Percentiles rank a stretch among this genome's conserved stretches.
Evolutionary conservation across 371 early-diverging fungal genomes (phyloP).

Genomic region (Entomophthora muscae): DNA sequence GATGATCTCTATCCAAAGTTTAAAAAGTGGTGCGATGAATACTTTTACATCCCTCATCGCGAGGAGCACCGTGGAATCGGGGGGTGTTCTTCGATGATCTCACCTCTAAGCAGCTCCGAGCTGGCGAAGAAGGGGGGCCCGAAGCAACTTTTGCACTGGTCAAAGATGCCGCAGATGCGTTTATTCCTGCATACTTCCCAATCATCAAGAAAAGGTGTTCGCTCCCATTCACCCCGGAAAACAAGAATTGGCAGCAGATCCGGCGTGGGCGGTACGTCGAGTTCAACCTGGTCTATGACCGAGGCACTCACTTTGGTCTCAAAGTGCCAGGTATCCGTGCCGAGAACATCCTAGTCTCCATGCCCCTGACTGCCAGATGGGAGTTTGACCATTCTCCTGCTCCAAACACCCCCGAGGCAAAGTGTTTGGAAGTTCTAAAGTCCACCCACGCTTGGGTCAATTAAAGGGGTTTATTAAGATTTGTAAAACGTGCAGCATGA

Average conservation of each 20-base stretch:
- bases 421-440: background rate
- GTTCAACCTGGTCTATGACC: conserved; percentile 74
- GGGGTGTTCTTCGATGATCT: conserved; percentile 77
- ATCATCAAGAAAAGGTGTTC: conserved; percentile 45
- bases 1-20: conserved; percentile 44
- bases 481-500: no score
- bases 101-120: conserved; percentile 38
- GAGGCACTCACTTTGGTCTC: conserved; percentile 80
- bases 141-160: conserved; percentile 54
- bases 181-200: conserved; percentile 57
- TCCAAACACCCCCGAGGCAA: background rate
- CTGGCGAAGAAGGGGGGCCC: conserved; percentile 14
- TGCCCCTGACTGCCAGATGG: conserved; percentile 74
- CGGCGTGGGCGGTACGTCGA: conserved; percentile 80
- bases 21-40: conserved; percentile 72
- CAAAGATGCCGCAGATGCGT: conserved; percentile 47
- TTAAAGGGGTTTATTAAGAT: background rate
- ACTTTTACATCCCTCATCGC: conserved; percentile 62
- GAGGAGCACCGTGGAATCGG: conserved; percentile 72
- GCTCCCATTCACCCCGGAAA: conserved; percentile 36
- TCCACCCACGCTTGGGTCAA: background rate
- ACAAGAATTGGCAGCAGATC: conserved; percentile 68
- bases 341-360: conserved; percentile 69
- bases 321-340: conserved; percentile 69
- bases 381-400: conserved; percentile 63